Conservation (phyloP, 2,329 filamentous ascomycete species). For the Helotiales sp. region DNA sequence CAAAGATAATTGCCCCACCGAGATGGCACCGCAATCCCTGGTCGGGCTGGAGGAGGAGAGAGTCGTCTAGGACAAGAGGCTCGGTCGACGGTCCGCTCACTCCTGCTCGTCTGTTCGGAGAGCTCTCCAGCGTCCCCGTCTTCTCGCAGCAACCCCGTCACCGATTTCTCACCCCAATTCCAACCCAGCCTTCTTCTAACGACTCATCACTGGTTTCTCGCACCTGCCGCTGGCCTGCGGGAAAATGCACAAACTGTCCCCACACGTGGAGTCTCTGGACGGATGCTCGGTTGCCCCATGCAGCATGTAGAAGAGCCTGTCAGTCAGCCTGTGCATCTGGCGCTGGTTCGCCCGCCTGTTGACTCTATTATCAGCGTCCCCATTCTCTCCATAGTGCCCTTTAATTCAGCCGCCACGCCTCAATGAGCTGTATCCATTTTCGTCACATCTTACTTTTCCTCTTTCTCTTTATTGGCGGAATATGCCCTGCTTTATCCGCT, state of each 20-base stretch:
- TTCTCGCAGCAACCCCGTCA: constrained; percentile 9
- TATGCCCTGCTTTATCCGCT: constrained; percentile 37
- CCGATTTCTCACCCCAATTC: background rate
- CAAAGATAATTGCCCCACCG: constrained; percentile 7
- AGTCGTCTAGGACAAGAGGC: constrained; percentile 16
- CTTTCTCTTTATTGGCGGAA: constrained; percentile 27
- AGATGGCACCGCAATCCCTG: constrained; percentile 9
- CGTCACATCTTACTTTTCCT: constrained; percentile 25
- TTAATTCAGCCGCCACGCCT: constrained; percentile 38
- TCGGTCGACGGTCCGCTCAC: constrained; percentile 39
- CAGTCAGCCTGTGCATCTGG: constrained; percentile 7
- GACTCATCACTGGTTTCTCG: constrained; percentile 4
- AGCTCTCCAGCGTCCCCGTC: background rate
- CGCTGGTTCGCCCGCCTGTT: constrained; percentile 17
- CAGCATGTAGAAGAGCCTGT: constrained; percentile 13
- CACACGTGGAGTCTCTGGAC: constrained; percentile 22
- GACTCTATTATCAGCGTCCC: constrained; percentile 22
- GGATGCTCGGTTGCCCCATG: constrained; percentile 29
- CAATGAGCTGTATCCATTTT: constrained; percentile 25
- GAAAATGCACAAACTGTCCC: constrained; percentile 18
- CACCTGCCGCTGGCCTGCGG: constrained; percentile 23
- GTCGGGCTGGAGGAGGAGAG: background rate
- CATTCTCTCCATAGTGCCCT: constrained; percentile 22
- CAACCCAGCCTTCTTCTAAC: background rate
- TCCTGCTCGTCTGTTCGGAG: constrained; percentile 13